These are phyloP conservation scores for Saccharomyces cerevisiae DNA, from an alignment of 805 yeast genomes.

Conservation along the genomic window DNA sequence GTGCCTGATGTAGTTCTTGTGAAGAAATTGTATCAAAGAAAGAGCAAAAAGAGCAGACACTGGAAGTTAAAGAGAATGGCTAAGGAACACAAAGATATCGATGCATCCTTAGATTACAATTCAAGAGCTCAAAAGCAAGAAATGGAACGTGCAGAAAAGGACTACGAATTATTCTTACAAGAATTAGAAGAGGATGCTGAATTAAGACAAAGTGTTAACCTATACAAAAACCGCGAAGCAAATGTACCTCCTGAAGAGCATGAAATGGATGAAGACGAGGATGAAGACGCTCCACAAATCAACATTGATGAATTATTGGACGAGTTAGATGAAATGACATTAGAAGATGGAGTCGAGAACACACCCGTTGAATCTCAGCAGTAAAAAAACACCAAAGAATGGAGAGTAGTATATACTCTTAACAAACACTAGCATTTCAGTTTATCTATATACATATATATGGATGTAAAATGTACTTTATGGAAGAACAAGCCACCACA, in stretches of 20 bases:
- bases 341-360: slow-evolving; percentile 41
- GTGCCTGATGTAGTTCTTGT: slow-evolving; percentile 81
- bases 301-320: slow-evolving; percentile 88
- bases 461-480: not conserved
- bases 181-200: slow-evolving; percentile 96
- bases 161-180: slow-evolving; percentile 90
- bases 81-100: slow-evolving; percentile 82
- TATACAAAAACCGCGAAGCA: slow-evolving; percentile 50
- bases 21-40: slow-evolving; percentile 81
- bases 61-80: slow-evolving; percentile 98
- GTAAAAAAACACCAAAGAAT: not conserved
- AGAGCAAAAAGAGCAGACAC: slow-evolving; percentile 63
- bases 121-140: slow-evolving; percentile 78
- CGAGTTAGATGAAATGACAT: slow-evolving; percentile 87
- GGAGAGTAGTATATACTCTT: not conserved
- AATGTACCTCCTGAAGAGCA: slow-evolving; percentile 19
- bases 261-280: slow-evolving; percentile 50
- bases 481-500: not conserved
- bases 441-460: not conserved
- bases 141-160: slow-evolving; percentile 85
- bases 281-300: slow-evolving; percentile 80
- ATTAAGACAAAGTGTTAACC: slow-evolving; percentile 79
- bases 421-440: not conserved
- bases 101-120: slow-evolving; percentile 53
- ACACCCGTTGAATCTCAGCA: slow-evolving; percentile 1